These are phyloP conservation scores for Dactylellina leptospora DNA, from an alignment of 2,329 filamentous ascomycete species.

Conservation along the genomic window DNA sequence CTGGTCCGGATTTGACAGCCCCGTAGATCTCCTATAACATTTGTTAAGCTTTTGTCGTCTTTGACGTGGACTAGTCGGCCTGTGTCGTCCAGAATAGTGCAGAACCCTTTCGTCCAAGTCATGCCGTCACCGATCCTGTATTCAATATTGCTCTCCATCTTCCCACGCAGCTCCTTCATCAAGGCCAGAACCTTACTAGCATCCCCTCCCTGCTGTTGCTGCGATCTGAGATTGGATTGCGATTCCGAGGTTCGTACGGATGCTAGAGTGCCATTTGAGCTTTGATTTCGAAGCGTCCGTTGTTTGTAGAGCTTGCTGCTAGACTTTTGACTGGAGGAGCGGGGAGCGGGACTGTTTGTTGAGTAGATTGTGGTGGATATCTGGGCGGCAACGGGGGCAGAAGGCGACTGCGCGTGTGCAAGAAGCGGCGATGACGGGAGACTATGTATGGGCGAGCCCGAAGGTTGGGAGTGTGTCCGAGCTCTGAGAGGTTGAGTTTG, in stretches of 20 bases:
- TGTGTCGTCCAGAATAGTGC: slow-evolving; percentile 79
- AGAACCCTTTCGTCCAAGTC: slow-evolving; percentile 75
- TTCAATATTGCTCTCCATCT: slow-evolving; percentile 80
- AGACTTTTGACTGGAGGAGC: slow-evolving; percentile 8
- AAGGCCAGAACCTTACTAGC: slow-evolving; percentile 76
- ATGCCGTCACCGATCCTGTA: slow-evolving; percentile 72
- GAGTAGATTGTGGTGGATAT: slow-evolving; percentile 38
- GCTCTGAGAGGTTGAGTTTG: slow-evolving; percentile 24
- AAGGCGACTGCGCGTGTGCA: neutral
- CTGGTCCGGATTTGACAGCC: slow-evolving; percentile 73
- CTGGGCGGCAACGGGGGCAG: slow-evolving; percentile 14
- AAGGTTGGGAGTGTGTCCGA: slow-evolving; percentile 14
- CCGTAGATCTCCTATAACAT: slow-evolving; percentile 75
- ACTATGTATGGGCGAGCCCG: slow-evolving; percentile 22
- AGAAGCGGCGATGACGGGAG: slow-evolving; percentile 23
- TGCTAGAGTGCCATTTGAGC: slow-evolving; percentile 19
- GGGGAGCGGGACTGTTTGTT: slow-evolving; percentile 14
- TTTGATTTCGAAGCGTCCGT: slow-evolving; percentile 19
- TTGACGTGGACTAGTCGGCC: slow-evolving; percentile 79
- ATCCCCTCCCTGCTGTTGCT: slow-evolving; percentile 64
- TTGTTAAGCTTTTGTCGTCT: slow-evolving; percentile 70
- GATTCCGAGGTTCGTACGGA: slow-evolving; percentile 35
- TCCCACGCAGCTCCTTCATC: slow-evolving; percentile 79
- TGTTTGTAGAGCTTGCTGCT: slow-evolving; percentile 38
- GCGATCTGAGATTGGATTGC: slow-evolving; percentile 13